Percentiles rank a stretch among this genome's conserved stretches.
Evolutionary conservation across 257 asterid genomes (phyloP).

Genomic region (Solanum clarkiae): DNA sequence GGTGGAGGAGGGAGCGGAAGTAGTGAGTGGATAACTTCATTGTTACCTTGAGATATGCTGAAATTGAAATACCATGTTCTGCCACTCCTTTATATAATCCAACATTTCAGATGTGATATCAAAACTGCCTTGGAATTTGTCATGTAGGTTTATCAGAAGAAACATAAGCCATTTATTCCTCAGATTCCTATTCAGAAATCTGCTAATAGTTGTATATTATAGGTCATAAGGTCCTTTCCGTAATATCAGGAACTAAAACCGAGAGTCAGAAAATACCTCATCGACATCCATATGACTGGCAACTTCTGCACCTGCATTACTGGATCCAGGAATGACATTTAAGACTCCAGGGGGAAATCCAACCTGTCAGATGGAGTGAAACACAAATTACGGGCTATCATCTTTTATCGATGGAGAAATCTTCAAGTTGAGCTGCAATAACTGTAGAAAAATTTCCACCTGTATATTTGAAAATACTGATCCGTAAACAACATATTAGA

Average conservation of each 20-base stretch:
- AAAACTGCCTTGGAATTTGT: background rate
- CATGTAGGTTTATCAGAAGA: background rate
- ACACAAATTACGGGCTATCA: background rate
- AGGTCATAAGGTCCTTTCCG: background rate
- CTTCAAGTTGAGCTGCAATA: background rate
- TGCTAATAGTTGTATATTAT: background rate
- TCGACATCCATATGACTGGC: constrained; percentile 77
- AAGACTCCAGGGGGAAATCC: constrained; percentile 62
- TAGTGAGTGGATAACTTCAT: background rate
- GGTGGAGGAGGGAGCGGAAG: background rate
- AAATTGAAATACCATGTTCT: background rate
- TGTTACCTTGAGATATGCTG: background rate
- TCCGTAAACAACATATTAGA: background rate
- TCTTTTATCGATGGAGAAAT: background rate
- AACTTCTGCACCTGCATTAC: constrained; percentile 80
- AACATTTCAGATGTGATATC: background rate
- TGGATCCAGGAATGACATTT: constrained; percentile 53
- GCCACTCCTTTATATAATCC: background rate
- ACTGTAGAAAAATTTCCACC: background rate
- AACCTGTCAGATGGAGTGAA: background rate
- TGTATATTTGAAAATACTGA: background rate
- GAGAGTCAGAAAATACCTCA: constrained; percentile 25
- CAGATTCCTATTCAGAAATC: background rate
- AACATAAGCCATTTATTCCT: background rate
- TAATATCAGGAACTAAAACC: background rate